These are phyloP conservation scores for Backusella tarrabulga DNA, from an alignment of 192 early-diverging fungal species.

Conservation along the genomic window DNA sequence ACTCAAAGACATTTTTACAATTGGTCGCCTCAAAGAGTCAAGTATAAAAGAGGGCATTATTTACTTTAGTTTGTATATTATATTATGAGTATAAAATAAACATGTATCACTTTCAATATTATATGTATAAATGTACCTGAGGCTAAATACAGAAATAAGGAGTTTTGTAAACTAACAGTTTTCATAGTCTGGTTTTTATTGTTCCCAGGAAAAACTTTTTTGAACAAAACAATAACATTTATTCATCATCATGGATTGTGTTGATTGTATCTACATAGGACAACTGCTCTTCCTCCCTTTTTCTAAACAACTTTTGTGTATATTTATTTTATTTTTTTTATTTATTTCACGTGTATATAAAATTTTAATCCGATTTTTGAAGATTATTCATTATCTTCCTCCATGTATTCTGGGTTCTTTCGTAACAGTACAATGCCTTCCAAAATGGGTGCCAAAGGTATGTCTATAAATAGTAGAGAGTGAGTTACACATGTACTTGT, in stretches of 20 bases:
- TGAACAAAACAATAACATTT: too few relatives aligned
- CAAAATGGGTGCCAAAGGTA: slow-evolving; percentile 79
- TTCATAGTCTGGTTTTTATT: too few relatives aligned
- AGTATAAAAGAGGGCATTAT: not conserved
- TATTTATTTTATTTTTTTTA: not conserved
- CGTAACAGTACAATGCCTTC: slow-evolving; percentile 96
- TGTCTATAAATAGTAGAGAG: slow-evolving; percentile 36
- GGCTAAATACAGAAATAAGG: too few relatives aligned
- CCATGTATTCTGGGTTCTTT: slow-evolving; percentile 89
- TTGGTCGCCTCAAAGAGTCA: not conserved
- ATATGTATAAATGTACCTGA: too few relatives aligned
- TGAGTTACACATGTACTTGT: not conserved
- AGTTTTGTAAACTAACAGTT: too few relatives aligned
- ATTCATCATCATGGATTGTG: too few relatives aligned
- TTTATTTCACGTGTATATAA: not conserved
- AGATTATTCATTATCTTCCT: slow-evolving; percentile 53
- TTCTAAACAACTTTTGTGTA: not conserved
- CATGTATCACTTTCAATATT: too few relatives aligned
- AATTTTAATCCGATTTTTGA: not conserved
- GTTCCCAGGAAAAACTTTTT: too few relatives aligned
- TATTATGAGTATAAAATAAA: too few relatives aligned
- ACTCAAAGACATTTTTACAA: slow-evolving; percentile 48
- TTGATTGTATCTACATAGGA: too few relatives aligned
- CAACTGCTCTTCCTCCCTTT: not conserved
- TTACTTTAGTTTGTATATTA: not conserved